Evolutionary conservation across 768 basidiomycete genomes (phyloP).

Genomic region (Naganishia friedmannii): DNA sequence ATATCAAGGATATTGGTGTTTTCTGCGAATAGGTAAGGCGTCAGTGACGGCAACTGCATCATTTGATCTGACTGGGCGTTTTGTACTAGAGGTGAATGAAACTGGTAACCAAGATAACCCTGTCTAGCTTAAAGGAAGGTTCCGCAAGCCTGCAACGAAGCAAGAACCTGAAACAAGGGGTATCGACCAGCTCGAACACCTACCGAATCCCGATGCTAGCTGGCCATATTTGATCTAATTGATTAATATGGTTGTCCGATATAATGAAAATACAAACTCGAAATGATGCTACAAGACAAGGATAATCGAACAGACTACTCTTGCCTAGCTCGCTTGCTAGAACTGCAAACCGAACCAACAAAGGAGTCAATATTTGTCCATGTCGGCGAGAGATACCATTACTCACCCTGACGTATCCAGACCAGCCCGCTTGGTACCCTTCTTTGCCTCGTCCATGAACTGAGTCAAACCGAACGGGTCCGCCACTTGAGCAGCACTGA

Average conservation of each 20-base stretch:
- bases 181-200: neutral
- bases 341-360: neutral
- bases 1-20: neutral
- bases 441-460: conserved; percentile 95
- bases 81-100: neutral
- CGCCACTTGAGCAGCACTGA: conserved; percentile 52
- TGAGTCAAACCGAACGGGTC: conserved; percentile 96
- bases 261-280: conserved; percentile 11
- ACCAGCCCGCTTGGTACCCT: conserved; percentile 74
- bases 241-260: neutral
- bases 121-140: neutral
- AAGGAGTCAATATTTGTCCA: conserved; percentile 9
- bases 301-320: conserved; percentile 7
- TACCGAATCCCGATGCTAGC: neutral
- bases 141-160: neutral
- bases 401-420: conserved; percentile 34
- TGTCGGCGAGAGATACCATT: neutral
- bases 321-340: conserved; percentile 31
- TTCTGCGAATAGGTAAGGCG: neutral
- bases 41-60: neutral
- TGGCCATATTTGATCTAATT: neutral
- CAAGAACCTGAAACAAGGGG: neutral
- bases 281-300: conserved; percentile 2
- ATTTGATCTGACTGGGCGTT: neutral
- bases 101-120: neutral